Percentiles rank a stretch among this genome's conserved stretches.
Conservation (phyloP, 768 basidiomycete species). For the Kwoniella sp. region DNA sequence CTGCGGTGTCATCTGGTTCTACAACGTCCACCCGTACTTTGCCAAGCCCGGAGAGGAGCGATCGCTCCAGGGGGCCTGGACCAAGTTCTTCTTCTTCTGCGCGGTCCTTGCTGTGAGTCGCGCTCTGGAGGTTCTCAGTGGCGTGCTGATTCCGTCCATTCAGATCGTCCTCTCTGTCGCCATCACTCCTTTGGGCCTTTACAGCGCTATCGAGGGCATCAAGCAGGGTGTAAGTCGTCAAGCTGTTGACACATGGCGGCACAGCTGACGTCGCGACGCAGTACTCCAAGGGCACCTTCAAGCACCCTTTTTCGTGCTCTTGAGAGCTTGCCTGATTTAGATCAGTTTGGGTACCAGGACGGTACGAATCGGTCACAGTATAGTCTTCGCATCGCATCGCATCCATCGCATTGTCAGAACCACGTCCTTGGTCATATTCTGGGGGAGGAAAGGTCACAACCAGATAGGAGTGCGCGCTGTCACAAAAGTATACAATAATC, state of each 20-base stretch:
- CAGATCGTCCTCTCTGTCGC: conserved; percentile 26
- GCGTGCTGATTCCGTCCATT: not conserved
- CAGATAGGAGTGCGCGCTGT: too few relatives aligned
- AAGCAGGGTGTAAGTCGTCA: conserved; percentile 7
- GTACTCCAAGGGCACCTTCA: conserved; percentile 28
- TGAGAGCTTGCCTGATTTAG: too few relatives aligned
- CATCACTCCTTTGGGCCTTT: conserved; percentile 33
- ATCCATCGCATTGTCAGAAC: too few relatives aligned
- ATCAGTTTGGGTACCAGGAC: too few relatives aligned
- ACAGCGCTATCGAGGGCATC: conserved; percentile 29
- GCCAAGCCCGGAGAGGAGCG: conserved; percentile 6
- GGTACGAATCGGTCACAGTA: too few relatives aligned
- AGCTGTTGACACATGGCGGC: too few relatives aligned
- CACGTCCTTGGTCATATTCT: too few relatives aligned
- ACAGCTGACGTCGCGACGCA: too few relatives aligned
- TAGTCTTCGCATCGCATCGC: too few relatives aligned
- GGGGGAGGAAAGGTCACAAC: too few relatives aligned
- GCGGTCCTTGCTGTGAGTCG: conserved; percentile 6
- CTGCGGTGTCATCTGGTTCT: conserved; percentile 31
- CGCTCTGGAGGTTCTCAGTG: not conserved
- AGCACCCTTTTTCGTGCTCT: conserved; percentile 29
- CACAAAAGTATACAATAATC: too few relatives aligned
- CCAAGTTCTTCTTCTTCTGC: not conserved
- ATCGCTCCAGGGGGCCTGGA: conserved; percentile 1
- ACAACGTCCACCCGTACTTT: conserved; percentile 15